These are phyloP conservation scores for Lactarius deliciosus DNA, from an alignment of 768 basidiomycete genomes.

Conservation along the genomic window DNA sequence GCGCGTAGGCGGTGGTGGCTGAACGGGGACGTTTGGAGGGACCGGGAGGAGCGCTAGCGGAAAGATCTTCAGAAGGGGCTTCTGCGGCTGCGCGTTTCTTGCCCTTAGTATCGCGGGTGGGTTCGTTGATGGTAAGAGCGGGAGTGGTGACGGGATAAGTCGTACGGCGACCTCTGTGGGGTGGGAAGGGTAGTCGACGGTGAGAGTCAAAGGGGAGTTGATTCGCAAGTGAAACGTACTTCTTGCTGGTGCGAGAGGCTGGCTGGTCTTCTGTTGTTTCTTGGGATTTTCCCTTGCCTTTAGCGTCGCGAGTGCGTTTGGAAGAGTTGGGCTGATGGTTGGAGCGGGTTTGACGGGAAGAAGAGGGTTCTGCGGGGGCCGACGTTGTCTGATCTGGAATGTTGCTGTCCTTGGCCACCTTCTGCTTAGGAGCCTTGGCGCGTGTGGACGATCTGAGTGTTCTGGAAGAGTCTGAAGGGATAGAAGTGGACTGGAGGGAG, in stretches of 20 bases:
- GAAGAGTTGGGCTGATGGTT: conserved; percentile 19
- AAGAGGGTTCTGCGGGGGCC: conserved; percentile 26
- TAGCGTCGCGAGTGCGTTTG: conserved; percentile 28
- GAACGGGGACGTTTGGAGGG: conserved; percentile 65
- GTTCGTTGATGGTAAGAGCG: conserved; percentile 71
- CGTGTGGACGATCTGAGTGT: conserved; percentile 66
- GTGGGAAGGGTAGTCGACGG: conserved; percentile 7
- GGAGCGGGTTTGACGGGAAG: conserved; percentile 29
- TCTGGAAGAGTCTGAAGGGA: conserved; percentile 50
- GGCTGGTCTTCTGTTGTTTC: conserved; percentile 58
- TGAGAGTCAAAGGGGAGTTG: conserved; percentile 32
- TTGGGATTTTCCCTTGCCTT: conserved; percentile 63
- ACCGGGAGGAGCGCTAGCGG: conserved; percentile 42
- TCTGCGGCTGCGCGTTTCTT: conserved; percentile 90
- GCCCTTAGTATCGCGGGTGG: conserved; percentile 72
- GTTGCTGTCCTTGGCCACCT: conserved; percentile 35
- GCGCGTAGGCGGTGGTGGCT: conserved; percentile 53
- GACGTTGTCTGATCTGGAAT: conserved; percentile 26
- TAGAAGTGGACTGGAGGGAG: conserved; percentile 34
- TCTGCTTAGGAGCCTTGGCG: conserved; percentile 33
- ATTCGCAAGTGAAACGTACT: conserved; percentile 39
- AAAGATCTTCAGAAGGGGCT: conserved; percentile 60
- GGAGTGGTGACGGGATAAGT: conserved; percentile 45
- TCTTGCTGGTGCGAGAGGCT: conserved; percentile 14
- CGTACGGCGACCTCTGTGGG: conserved; percentile 57